These are phyloP conservation scores for Apiospora koreana DNA, from an alignment of 2,329 filamentous ascomycete species.

Conservation along the genomic window DNA sequence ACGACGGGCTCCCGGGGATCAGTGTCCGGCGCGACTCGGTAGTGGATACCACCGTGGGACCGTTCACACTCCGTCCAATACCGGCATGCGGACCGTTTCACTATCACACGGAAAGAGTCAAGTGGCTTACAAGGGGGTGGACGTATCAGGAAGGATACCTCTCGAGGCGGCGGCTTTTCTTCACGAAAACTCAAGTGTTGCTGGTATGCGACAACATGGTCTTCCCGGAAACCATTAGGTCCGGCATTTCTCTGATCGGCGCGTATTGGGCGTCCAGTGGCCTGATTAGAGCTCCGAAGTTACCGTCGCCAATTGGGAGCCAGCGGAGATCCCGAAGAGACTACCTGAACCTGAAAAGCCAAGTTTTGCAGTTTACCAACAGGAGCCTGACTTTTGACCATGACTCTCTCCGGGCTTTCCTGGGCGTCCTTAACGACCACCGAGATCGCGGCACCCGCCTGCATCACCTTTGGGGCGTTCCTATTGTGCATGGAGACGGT, in stretches of 20 bases:
- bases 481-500: not conserved
- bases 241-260: not conserved
- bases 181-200: not conserved
- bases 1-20: not conserved
- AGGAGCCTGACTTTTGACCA: not conserved
- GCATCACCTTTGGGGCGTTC: not conserved
- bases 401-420: not conserved
- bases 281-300: not conserved
- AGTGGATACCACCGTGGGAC: not conserved
- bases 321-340: not conserved
- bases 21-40: not conserved
- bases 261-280: too few species aligned
- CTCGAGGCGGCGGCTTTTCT: not conserved
- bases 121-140: not conserved
- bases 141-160: not conserved
- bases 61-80: not conserved
- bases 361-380: not conserved
- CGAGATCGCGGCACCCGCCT: not conserved
- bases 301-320: too few species aligned
- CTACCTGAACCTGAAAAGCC: fast-evolving
- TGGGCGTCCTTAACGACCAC: not conserved
- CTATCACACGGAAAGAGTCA: not conserved
- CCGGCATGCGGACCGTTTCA: not conserved
- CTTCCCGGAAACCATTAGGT: not conserved
- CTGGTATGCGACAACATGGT: not conserved